These are phyloP conservation scores for Phytophthora macrochlamydospora DNA, from an alignment of 352 stramenopile species.

Conservation along the genomic window DNA sequence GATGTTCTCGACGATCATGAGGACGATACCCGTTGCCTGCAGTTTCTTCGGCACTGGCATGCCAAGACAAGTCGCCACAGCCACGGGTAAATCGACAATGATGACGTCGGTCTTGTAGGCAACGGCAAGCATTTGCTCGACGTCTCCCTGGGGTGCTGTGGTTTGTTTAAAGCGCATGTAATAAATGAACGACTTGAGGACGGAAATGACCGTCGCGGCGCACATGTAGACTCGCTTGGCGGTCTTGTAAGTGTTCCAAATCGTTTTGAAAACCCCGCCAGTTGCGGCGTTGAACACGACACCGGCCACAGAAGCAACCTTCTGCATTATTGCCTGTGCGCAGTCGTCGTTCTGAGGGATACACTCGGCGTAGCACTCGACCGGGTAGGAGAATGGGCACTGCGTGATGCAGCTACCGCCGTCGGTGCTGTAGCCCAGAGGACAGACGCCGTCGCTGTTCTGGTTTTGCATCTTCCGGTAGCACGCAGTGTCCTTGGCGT, in stretches of 20 bases:
- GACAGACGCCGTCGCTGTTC: slow-evolving; percentile 36
- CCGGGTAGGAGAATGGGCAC: slow-evolving; percentile 65
- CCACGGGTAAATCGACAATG: slow-evolving; percentile 46
- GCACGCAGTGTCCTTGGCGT: slow-evolving; percentile 28
- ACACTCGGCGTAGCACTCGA: slow-evolving; percentile 18
- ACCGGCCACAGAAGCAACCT: slow-evolving; percentile 16
- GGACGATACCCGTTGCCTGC: slow-evolving; percentile 11
- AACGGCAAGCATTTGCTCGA: slow-evolving; percentile 42
- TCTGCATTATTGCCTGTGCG: slow-evolving; percentile 14
- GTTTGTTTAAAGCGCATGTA: slow-evolving; percentile 40
- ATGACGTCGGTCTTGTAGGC: slow-evolving; percentile 54
- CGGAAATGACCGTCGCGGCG: slow-evolving; percentile 36
- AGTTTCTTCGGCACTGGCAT: slow-evolving; percentile 23
- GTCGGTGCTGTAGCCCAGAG: slow-evolving; percentile 41
- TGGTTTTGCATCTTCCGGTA: slow-evolving; percentile 35
- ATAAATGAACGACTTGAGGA: slow-evolving; percentile 42
- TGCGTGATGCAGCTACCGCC: slow-evolving; percentile 60
- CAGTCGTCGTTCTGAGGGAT: slow-evolving; percentile 41
- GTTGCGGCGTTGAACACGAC: slow-evolving; percentile 32
- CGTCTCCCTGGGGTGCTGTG: slow-evolving; percentile 38
- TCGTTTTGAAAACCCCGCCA: slow-evolving; percentile 46
- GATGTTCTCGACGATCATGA: slow-evolving; percentile 24
- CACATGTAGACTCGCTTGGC: slow-evolving; percentile 51
- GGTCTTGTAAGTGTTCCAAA: slow-evolving; percentile 17
- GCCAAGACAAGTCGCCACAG: slow-evolving; percentile 47